phyloP scores from a whole-genome alignment of 2,329 filamentous ascomycete species.

The Didymella arachidicola region DNA sequence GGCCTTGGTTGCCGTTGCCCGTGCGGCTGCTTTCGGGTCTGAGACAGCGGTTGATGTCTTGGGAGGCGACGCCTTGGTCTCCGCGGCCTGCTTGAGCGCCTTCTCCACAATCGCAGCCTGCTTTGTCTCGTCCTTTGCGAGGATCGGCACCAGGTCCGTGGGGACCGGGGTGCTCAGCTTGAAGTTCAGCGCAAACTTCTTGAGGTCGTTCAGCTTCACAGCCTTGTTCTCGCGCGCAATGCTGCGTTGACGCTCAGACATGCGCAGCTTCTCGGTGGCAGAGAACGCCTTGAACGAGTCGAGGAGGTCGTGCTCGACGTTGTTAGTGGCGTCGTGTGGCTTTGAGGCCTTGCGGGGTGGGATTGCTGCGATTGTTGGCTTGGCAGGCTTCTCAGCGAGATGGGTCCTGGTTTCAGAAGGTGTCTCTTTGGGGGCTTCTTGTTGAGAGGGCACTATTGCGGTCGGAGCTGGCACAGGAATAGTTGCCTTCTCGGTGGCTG shows the following conservation, averaged over 20 bases:
- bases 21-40: slow-evolving; percentile 42
- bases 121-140: slow-evolving; percentile 95
- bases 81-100: slow-evolving; percentile 76
- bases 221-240: slow-evolving; percentile 78
- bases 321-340: slow-evolving; percentile 64
- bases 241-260: slow-evolving; percentile 63
- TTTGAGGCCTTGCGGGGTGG: slow-evolving; percentile 49
- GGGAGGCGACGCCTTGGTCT: slow-evolving; percentile 51
- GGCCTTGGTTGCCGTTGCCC: slow-evolving; percentile 48
- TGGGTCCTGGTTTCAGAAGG: slow-evolving; percentile 32
- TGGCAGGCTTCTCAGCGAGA: slow-evolving; percentile 40
- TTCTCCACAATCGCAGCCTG: slow-evolving; percentile 93
- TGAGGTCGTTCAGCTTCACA: slow-evolving; percentile 90
- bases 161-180: slow-evolving; percentile 94
- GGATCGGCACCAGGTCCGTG: slow-evolving; percentile 87
- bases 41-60: slow-evolving; percentile 54
- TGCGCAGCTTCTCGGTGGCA: slow-evolving; percentile 66
- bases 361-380: slow-evolving; percentile 38
- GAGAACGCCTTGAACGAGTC: slow-evolving; percentile 72
- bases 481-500: slow-evolving; percentile 29
- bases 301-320: slow-evolving; percentile 67
- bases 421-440: slow-evolving; percentile 29
- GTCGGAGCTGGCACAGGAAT: slow-evolving; percentile 16
- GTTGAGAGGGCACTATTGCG: slow-evolving; percentile 17
- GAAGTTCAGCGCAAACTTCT: slow-evolving; percentile 93